phyloP scores from a whole-genome alignment of 768 basidiomycete species.

The Hericium erinaceus region DNA sequence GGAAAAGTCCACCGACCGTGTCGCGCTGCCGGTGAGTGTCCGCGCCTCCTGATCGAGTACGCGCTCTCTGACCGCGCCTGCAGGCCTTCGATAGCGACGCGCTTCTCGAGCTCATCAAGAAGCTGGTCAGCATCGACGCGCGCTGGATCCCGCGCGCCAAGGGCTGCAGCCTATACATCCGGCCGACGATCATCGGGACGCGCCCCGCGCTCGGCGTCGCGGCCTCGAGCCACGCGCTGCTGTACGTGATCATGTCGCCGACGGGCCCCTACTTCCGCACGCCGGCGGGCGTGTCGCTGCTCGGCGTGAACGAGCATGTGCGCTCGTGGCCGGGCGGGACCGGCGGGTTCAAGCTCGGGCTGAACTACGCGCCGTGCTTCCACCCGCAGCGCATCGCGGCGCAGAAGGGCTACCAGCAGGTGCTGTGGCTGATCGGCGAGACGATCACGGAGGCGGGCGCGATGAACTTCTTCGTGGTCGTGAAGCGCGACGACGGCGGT shows the following conservation, averaged over 20 bases:
- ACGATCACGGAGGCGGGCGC: conserved; percentile 28
- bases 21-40: conserved; percentile 57
- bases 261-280: conserved; percentile 40
- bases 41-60: background rate
- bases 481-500: conserved; percentile 32
- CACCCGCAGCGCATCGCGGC: conserved; percentile 37
- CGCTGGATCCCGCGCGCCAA: conserved; percentile 74
- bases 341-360: conserved; percentile 39
- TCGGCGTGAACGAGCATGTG: conserved; percentile 37
- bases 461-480: conserved; percentile 43
- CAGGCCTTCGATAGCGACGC: conserved; percentile 37
- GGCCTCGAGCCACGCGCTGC: conserved; percentile 69
- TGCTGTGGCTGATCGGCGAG: conserved; percentile 40
- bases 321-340: conserved; percentile 45
- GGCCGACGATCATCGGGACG: conserved; percentile 61
- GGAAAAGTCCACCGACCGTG: conserved; percentile 53
- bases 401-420: conserved; percentile 37
- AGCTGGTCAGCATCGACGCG: conserved; percentile 59
- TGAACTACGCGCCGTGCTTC: conserved; percentile 25
- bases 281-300: conserved; percentile 25
- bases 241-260: conserved; percentile 78
- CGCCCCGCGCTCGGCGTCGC: conserved; percentile 49
- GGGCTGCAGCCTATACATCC: conserved; percentile 81
- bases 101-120: conserved; percentile 47
- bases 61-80: background rate